Conservation (phyloP, 1,284 basidiomycete genomes). For the Cryptococcus floricola region DNA sequence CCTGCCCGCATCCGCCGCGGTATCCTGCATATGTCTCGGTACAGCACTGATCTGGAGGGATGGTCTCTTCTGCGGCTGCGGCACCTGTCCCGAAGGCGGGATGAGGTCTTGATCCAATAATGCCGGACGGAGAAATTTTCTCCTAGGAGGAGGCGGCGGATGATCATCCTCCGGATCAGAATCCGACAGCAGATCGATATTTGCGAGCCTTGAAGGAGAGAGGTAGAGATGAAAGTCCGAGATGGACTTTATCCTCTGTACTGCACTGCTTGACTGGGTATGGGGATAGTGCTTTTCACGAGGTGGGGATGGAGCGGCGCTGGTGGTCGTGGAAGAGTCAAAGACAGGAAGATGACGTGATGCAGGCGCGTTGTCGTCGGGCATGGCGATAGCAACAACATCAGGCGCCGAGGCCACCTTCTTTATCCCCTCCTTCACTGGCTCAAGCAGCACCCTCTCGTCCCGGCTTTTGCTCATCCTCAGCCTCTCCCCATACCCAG, state of each 20-base stretch:
- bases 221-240: constrained; percentile 48
- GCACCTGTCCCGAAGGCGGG: neutral
- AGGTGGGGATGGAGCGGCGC: neutral
- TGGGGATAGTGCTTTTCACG: neutral
- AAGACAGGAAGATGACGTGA: neutral
- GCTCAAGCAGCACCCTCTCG: neutral
- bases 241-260: constrained; percentile 40
- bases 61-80: constrained; percentile 14
- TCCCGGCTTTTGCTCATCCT: constrained; percentile 15
- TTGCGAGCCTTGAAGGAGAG: constrained; percentile 44
- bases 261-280: neutral
- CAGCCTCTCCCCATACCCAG: constrained; percentile 6
- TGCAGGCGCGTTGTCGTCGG: neutral
- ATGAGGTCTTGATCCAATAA: constrained; percentile 14
- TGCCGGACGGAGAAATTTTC: constrained; percentile 22
- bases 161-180: constrained; percentile 17
- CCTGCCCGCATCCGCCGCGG: constrained; percentile 13
- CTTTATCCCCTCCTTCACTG: neutral
- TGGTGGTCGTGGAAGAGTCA: neutral
- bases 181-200: constrained; percentile 39
- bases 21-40: constrained; percentile 3
- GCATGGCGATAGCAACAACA: neutral
- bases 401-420: neutral
- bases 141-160: neutral
- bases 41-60: constrained; percentile 16